A percentile compares a stretch with the other conserved stretches of the same genome.
These are phyloP conservation scores for Podospora pseudoanserina DNA, from an alignment of 495 filamentous ascomycete genomes.

Conservation along the genomic window DNA sequence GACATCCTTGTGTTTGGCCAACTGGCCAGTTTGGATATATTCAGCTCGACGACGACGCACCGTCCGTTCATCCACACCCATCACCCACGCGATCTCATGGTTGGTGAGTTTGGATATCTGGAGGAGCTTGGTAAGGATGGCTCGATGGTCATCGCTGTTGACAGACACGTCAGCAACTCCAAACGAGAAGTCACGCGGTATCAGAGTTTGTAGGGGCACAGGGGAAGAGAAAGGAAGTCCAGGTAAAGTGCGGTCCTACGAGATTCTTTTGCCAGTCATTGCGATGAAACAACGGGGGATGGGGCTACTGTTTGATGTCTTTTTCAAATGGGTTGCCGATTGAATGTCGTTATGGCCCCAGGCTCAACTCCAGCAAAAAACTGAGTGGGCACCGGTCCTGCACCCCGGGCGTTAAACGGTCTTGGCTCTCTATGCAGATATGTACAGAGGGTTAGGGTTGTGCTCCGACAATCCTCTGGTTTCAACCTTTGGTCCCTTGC, in stretches of 20 bases:
- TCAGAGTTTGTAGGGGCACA: not conserved
- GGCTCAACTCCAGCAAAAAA: not conserved
- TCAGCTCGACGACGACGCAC: conserved; percentile 27
- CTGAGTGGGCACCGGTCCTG: too few species aligned
- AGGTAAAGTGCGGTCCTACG: not conserved
- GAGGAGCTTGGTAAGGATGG: conserved; percentile 22
- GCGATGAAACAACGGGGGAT: not conserved
- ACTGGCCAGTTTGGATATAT: conserved; percentile 21
- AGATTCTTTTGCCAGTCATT: conserved; percentile 29
- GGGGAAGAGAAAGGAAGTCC: not conserved
- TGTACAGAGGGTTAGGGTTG: not conserved
- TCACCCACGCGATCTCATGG: conserved; percentile 27
- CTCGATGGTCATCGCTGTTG: conserved; percentile 19
- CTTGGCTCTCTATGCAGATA: not conserved
- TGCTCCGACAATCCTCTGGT: not conserved
- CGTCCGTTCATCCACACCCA: conserved; percentile 24
- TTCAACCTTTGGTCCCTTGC: not conserved
- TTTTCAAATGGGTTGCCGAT: conserved; percentile 1
- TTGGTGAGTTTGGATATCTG: conserved; percentile 28
- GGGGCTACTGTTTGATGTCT: conserved; percentile 3
- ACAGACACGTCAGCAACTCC: not conserved
- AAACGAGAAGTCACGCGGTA: not conserved
- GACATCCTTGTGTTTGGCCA: conserved; percentile 24
- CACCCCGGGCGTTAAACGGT: too few species aligned
- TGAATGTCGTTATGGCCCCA: not conserved